Evolutionary conservation across 2,329 filamentous ascomycete species (phyloP), one percentile per base, ranked within the genome.

Genomic region (Aureobasidium subglaciale): DNA sequence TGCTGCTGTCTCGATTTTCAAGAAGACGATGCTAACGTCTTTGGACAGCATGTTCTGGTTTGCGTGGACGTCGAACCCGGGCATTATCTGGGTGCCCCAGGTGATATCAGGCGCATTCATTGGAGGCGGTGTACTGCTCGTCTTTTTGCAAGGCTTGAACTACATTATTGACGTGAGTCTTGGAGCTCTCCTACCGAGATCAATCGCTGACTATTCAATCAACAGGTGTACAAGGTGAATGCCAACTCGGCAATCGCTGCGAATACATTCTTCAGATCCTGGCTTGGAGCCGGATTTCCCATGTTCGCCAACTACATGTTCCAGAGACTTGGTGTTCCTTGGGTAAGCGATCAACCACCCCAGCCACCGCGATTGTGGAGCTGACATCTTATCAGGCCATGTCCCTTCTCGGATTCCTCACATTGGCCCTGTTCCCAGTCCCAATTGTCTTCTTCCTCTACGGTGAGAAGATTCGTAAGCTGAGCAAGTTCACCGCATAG

Each of bases 41-140:
- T n/a, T n/a, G n/a, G n/a, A n/a, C n/a, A n/a, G 75, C 34, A 63
- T 78, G 5, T 77, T 77, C 60, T 75, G 73, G 71, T 77, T 76
- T 58, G 74, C 70, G 13, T 78, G 76, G 76, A 71, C 65, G 6
- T 71, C 71, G 0, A 68, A 66, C 46, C 65, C 66, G 3, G 30
- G 22, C 34, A 45, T 76, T 35, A 68, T 65, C 11, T 77, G 74
- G 74, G 70, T 75, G 15, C 68, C 72, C 1, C 73, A 75, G 35
- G 71, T 75, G 1, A 62, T 77, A 3, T 67, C 72, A 4, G 73
- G 71, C 2, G 61, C 75, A 0, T 68, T 68, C 35, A 68, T 76
- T 22, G 76, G 75, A 0, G 70, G 72, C 58, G 63, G 70, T 48
- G 68, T 78, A 34, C 73, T 65, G 59, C 59, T 60, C 66, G 52